phyloP scores from a whole-genome alignment of 345 rosid species.

The Rubroshorea leprosula region DNA sequence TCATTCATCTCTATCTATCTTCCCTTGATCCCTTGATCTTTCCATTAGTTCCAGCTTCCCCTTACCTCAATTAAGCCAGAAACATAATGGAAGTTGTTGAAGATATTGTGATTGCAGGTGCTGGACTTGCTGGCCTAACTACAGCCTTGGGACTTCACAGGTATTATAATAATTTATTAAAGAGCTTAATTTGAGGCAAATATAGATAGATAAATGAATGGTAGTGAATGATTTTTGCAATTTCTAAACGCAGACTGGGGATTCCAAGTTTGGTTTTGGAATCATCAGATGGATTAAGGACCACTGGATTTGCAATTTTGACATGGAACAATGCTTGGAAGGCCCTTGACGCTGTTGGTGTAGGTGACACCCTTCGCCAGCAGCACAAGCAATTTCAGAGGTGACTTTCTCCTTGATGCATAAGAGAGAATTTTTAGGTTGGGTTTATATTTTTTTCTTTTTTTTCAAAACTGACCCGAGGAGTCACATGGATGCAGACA shows the following conservation, averaged over 20 bases:
- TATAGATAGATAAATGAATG: background rate
- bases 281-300: conserved; percentile 50
- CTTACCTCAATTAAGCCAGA: background rate
- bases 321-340: conserved; percentile 66
- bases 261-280: conserved; percentile 58
- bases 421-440: background rate
- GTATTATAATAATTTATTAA: background rate
- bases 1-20: too few relatives aligned
- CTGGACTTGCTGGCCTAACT: background rate
- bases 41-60: too few relatives aligned
- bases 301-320: conserved; percentile 44
- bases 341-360: conserved; percentile 55
- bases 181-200: background rate
- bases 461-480: too few relatives aligned
- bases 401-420: background rate
- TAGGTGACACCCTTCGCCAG: conserved; percentile 37
- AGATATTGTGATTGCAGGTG: conserved; percentile 3
- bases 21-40: too few relatives aligned
- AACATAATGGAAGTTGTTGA: background rate
- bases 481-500: background rate
- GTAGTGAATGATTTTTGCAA: background rate
- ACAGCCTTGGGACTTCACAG: conserved; percentile 1
- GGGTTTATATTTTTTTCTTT: too few relatives aligned
- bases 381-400: conserved; percentile 21
- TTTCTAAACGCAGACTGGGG: conserved; percentile 46